phyloP scores from a whole-genome alignment of 208 protist species.

The Trypanosoma congolense region DNA sequence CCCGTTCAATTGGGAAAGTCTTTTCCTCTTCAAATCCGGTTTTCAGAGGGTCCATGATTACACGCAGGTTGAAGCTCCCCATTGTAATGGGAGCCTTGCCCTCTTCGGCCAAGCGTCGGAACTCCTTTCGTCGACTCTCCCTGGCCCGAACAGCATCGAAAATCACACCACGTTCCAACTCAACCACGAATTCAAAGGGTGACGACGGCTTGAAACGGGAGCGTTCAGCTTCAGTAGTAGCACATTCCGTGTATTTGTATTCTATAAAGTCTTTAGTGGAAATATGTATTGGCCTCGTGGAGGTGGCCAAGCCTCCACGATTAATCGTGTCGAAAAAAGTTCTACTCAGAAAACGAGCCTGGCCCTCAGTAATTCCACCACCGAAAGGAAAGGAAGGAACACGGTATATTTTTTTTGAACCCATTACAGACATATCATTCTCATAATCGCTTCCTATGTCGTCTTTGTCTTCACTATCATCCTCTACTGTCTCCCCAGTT shows the following conservation, averaged over 20 bases:
- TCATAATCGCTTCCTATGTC: constrained; percentile 24
- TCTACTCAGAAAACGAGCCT: constrained; percentile 42
- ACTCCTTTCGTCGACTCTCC: constrained; percentile 59
- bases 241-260: constrained; percentile 40
- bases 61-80: constrained; percentile 85
- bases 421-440: constrained; percentile 2
- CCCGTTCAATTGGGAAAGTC: constrained; percentile 88
- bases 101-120: constrained; percentile 63
- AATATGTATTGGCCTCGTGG: constrained; percentile 33
- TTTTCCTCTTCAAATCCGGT: constrained; percentile 93
- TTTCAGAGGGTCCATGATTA: constrained; percentile 89
- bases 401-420: constrained; percentile 34
- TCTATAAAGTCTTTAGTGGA: constrained; percentile 36
- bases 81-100: constrained; percentile 65
- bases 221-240: constrained; percentile 24
- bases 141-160: constrained; percentile 75
- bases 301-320: constrained; percentile 16
- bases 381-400: constrained; percentile 84
- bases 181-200: constrained; percentile 84
- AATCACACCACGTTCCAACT: constrained; percentile 64
- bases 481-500: constrained; percentile 21
- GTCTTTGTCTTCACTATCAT: constrained; percentile 23
- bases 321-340: constrained; percentile 37
- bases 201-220: constrained; percentile 50
- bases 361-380: constrained; percentile 70